Base-by-base conservation (phyloP, 192 early-diverging fungal genomes). In the Backusella luteola region DNA sequence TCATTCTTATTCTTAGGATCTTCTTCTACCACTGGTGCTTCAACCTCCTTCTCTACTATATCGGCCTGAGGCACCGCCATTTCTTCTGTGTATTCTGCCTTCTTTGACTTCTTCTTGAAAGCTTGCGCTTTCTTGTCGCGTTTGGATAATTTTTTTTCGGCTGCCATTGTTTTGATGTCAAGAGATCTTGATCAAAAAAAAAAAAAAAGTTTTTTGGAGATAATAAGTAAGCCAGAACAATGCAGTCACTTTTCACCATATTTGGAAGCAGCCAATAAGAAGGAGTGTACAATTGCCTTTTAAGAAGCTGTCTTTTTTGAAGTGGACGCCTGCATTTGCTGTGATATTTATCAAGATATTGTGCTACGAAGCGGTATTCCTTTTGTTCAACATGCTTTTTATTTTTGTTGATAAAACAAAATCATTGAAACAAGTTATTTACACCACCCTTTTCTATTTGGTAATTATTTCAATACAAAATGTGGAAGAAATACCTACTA, bases 61-160 rank as follows among this genome's bases (percentile, higher is more conserved):
- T 85, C 83, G 23, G 77, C 75, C 73, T 80, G 71, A 23, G 82
- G 82, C 8, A 83, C 66, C 6, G 77, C 82, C 56, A 34, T 39
- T 44, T 78, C 77, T 29, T 76, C 78, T 11, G 34, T 41, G 36
- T 49, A 63, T 36, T 80, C 79, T 3, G 72, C 75, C 53, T 86
- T 84, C 74, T 83, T 86, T 76, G 82, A 77, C 79, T 86, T 88
- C 23, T 71, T 77, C 39, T 84, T 82, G 69, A 88, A 88, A 39
- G 82, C 81, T 29, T 35, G 71, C 0, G 87, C 75, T 79, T 88
- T 88, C 78, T 86, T 77, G 69, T 88, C 85, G 49, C 81, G 80
- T 59, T 88, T 88, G 39, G 83, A 84, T 49, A 85, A 76, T 69
- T 88, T 88, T 73, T 88, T 85, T n/a, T 34, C 77, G 38, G 76